Base-by-base conservation (phyloP, 1,284 basidiomycete species). In the Cystobasidiaceae sp. region DNA sequence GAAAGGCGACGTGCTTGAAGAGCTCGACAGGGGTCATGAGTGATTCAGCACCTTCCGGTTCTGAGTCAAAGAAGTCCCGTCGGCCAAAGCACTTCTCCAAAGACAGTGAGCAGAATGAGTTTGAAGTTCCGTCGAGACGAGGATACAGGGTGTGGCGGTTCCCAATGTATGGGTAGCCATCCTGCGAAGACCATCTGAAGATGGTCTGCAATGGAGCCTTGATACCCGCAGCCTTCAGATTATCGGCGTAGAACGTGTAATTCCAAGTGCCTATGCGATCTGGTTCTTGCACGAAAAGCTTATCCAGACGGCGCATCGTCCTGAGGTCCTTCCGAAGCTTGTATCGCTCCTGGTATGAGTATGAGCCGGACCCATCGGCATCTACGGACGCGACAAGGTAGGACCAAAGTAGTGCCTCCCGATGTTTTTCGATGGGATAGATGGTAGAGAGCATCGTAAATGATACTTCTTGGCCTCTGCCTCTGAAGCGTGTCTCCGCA, bases 391-490 rank as follows among this genome's bases (percentile, higher is more conserved):
- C 59, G 13, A 61, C 34, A 19, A 61, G 34, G 27, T 21, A 61
- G 7, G 59, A 61, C 59, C 59, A 61, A 21, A 61, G 59, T 8
- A 61, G 46, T 13, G 59, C 59, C 28, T 61, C 59, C 21, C 59
- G 46, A 41, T 61, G 59, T 25, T 45, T 44, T 34, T 61, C 59
- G 13, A 61, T 52, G 30, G 23, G n/a, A 32, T 61, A 61, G 11
- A 37, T 32, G 34, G 48, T 61, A 9, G 59, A 17, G 13, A 61
- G 27, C n/a, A 61, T 19, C 8, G 59, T 17, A 8, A 51, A 15
- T 13, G 15, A 51, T 3, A 37, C 32, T 41, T 61, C 59, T 27
- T 33, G 17, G 1, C 46, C 48, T 2, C 48, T 46, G 6, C 48
- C 59, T n/a, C 59, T 46, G 25, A 61, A 61, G 19, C 59, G 46